Evolutionary conservation across 192 early-diverging fungal species (phyloP), one percentile per base, ranked within the genome.

Genomic region (Allomyces macrogynus): DNA sequence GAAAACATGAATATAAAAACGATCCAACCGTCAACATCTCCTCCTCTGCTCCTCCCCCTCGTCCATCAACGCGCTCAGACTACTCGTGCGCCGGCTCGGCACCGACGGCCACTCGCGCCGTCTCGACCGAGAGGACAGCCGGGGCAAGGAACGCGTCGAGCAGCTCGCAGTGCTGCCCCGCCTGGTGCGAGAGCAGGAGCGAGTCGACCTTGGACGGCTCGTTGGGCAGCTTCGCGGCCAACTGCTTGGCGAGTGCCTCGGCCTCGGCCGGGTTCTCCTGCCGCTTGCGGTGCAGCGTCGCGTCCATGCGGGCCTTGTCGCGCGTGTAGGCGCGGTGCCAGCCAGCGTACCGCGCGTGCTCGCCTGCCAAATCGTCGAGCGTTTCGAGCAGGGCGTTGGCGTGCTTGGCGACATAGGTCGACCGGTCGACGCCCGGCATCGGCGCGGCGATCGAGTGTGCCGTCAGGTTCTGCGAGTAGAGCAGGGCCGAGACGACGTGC

Each of bases 121-220:
- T 54, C 44, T 54, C 44, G 44, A 18, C 44, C 80, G 92, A 92
- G 68, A 89, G 82, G 71, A 98, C 78, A 18, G 83, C 86, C 25
- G 93, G 93, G 61, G 94, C 96, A 68, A 91, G 86, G 73, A 87
- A 92, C 78, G 92, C 85, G 66, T 91, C 87, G 54, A 97, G 77
- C 77, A 94, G 88, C 78, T 91, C 89, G 74, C 84, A 87, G 72
- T 90, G 88, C 69, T 92, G 89, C 71, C 93, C 87, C 66, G 96
- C 88, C 75, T 94, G 90, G 68, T 88, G 88, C 26, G 86, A 84
- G 65, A 92, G 81, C 68, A 99, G 81, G 70, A 97, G 79, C 18
- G 84, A 83, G 63, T 95, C 91, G 64, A 99, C 78, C 66, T 92
- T 84, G 70, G 86, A 87, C 10, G 96, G 95, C 78, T 97, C 96